Conservation (phyloP, 345 rosid genomes). For the Euphorbia pulcherrima region DNA sequence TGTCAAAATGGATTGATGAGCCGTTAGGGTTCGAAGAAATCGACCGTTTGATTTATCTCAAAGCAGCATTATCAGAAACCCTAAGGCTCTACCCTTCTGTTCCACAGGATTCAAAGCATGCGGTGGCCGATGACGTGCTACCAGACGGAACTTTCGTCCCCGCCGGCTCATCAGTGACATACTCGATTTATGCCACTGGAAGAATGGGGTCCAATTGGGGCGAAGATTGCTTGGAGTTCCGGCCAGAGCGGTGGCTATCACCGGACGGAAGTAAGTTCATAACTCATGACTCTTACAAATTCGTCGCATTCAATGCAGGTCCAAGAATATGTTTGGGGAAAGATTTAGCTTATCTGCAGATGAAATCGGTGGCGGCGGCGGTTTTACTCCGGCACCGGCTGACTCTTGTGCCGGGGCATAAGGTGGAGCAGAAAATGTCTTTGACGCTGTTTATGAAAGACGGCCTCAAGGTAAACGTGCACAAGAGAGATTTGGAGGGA, state of each 20-base stretch:
- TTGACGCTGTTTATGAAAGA: conserved; percentile 83
- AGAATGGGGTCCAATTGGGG: conserved; percentile 91
- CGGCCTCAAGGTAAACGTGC: conserved; percentile 68
- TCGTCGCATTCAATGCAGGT: conserved; percentile 92
- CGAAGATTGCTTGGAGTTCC: conserved; percentile 73
- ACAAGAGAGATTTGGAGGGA: conserved; percentile 48
- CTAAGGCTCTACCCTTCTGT: conserved; percentile 87
- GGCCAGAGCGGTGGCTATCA: conserved; percentile 89
- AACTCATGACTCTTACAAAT: conserved; percentile 63
- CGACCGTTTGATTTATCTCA: conserved; percentile 66
- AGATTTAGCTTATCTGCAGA: conserved; percentile 78
- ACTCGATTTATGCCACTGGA: conserved; percentile 85
- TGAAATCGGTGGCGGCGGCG: conserved; percentile 88
- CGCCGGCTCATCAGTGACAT: conserved; percentile 86
- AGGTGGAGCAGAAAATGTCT: conserved; percentile 97
- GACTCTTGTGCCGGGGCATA: conserved; percentile 62
- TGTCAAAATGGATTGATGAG: conserved; percentile 56
- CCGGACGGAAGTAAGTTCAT: conserved; percentile 45
- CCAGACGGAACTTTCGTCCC: conserved; percentile 92
- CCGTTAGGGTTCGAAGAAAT: conserved; percentile 70
- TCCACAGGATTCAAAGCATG: conserved; percentile 87
- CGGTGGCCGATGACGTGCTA: conserved; percentile 60
- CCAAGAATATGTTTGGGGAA: conserved; percentile 86
- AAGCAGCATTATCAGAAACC: conserved; percentile 87
- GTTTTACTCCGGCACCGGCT: conserved; percentile 63